Base-by-base conservation (phyloP, 441 rosid species). In the Adansonia madagascariensis region DNA sequence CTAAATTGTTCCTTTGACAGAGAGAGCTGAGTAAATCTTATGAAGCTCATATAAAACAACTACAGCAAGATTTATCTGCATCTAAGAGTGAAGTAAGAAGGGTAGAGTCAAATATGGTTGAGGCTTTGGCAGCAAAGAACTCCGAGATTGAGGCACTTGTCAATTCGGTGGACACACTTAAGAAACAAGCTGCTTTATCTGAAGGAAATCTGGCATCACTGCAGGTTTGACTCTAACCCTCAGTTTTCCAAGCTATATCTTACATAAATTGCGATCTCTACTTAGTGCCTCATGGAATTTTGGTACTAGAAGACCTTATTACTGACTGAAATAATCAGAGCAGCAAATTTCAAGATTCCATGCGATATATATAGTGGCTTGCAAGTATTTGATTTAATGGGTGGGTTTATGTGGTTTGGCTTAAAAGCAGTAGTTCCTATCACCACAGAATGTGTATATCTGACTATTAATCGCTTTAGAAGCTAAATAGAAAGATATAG, bases 21-120 rank as follows among this genome's bases (percentile, higher is more conserved):
- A 92, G 97, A 85, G 98, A 94, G 85, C 90, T 97, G 77, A 89
- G 86, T 79, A 97, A 90, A 88, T 97, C 99, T 73, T 93, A 82
- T 15, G 98, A 94, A 89, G 94, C 88, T 84, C 92, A 64, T 78
- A 90, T 93, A 80, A 91, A 80, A 86, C 95, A 94, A 85, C 88
- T 97, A 73, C 98, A 91, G 78, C 85, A 92, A 82, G 98, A 93
- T 75, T 77, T 94, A 75, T 92, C 98, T 75, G 75, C 82, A 75
- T 89, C 97, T 20, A 92, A 93, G 85, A 81, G 79, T 85, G 98
- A 97, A 82, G 85, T 87, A 78, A 85, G 91, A 44, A 92, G 88
- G 87, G 89, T 89, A 76, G 98, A 94, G 86, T 85, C 93, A 74
- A 89, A 87, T 84, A 88, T 94, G 98, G 80, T 78, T 22, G 98